These are phyloP conservation scores for Starmerella apicola DNA, from an alignment of 805 yeast species.

Conservation along the genomic window DNA sequence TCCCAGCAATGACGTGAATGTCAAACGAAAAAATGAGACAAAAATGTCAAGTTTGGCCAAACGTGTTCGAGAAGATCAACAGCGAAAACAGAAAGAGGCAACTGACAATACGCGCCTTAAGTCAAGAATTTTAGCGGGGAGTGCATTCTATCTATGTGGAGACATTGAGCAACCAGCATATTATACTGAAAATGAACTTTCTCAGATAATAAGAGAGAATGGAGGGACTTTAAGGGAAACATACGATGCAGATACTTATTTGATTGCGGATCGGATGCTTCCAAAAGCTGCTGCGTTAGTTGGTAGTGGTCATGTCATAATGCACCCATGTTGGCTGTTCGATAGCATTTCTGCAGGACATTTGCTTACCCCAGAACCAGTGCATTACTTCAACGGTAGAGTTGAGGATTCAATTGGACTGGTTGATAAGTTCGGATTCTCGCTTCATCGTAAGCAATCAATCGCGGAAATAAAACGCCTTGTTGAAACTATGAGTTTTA, in stretches of 20 bases:
- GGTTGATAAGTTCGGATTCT: slow-evolving; percentile 53
- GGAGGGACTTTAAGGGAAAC: slow-evolving; percentile 25
- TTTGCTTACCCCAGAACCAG: slow-evolving; percentile 47
- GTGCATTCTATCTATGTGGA: slow-evolving; percentile 21
- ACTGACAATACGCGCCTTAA: too few relatives aligned
- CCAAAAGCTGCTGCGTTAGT: slow-evolving; percentile 12
- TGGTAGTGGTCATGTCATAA: slow-evolving; percentile 34
- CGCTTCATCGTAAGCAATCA: slow-evolving; percentile 33
- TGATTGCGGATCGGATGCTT: slow-evolving; percentile 20
- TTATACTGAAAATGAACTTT: slow-evolving; percentile 19
- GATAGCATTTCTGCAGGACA: slow-evolving; percentile 41
- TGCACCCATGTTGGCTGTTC: slow-evolving; percentile 59
- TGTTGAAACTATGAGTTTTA: slow-evolving; percentile 9
- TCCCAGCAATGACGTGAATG: neutral
- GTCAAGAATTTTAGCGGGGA: slow-evolving; percentile 17
- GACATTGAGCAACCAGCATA: slow-evolving; percentile 21
- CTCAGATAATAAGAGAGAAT: slow-evolving; percentile 18
- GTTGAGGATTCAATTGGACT: slow-evolving; percentile 21
- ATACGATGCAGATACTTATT: slow-evolving; percentile 1
- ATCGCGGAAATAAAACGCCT: slow-evolving; percentile 19
- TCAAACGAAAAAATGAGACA: neutral
- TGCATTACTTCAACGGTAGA: slow-evolving; percentile 37
- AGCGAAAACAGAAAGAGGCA: neutral
- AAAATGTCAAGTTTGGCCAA: slow-evolving; percentile 1
- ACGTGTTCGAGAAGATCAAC: slow-evolving; percentile 3